Conservation (phyloP, 768 basidiomycete species). For the Hericium rajendrae region DNA sequence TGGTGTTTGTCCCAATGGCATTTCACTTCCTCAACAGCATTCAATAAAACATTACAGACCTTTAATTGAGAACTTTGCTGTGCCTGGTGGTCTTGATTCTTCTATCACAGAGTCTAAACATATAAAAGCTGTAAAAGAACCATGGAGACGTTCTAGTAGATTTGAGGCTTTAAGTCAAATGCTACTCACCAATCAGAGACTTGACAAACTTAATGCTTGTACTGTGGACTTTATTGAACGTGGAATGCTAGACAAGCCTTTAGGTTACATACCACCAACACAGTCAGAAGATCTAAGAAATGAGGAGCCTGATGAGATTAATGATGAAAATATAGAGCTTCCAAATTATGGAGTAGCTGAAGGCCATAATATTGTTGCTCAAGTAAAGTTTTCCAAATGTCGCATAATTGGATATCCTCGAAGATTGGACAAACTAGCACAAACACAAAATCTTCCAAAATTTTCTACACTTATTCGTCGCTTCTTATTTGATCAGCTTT, state of each 20-base stretch:
- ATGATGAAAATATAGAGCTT: no score
- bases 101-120: background rate
- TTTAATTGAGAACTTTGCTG: conserved; percentile 11
- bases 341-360: no score
- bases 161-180: background rate
- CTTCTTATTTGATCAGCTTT: no score
- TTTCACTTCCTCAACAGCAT: conserved; percentile 20
- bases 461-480: no score
- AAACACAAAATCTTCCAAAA: no score
- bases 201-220: background rate
- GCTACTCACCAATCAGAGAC: background rate
- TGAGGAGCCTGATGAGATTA: no score
- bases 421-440: no score
- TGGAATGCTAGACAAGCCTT: background rate
- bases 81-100: background rate
- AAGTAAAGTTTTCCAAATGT: no score
- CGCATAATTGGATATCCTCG: no score
- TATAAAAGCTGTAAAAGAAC: background rate
- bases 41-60: conserved; percentile 17
- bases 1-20: conserved; percentile 13
- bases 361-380: no score
- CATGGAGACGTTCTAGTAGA: background rate
- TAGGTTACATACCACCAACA: background rate
- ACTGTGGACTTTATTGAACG: background rate
- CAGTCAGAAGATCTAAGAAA: no score